phyloP scores from a whole-genome alignment of 2,329 filamentous ascomycete genomes.

The Fusarium pseudograminearum region DNA sequence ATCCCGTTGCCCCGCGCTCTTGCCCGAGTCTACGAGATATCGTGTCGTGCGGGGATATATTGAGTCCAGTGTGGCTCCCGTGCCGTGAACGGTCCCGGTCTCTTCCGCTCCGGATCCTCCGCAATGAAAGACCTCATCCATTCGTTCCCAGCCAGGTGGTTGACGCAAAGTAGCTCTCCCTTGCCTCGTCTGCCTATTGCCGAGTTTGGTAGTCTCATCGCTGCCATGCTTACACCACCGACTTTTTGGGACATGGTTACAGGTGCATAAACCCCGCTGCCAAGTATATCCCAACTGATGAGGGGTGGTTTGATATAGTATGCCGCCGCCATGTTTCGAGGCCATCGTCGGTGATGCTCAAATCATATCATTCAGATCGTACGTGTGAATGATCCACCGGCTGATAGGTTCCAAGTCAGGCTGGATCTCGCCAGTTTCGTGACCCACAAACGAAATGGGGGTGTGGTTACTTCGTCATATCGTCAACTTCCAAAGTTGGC shows the following conservation, averaged over 20 bases:
- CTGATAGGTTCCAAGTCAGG: constrained; percentile 40
- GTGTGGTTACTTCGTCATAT: constrained; percentile 36
- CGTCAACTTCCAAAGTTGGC: constrained; percentile 37
- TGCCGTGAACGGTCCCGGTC: constrained; percentile 45
- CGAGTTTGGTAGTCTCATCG: constrained; percentile 37
- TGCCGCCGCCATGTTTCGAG: constrained; percentile 46
- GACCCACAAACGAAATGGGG: constrained; percentile 32
- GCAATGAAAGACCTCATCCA: constrained; percentile 38
- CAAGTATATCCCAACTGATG: constrained; percentile 37
- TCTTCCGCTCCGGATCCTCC: constrained; percentile 43
- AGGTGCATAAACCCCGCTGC: constrained; percentile 34
- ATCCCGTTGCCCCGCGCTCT: constrained; percentile 46
- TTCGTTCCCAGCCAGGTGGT: constrained; percentile 45
- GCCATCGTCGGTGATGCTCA: constrained; percentile 39
- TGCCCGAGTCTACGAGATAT: constrained; percentile 41
- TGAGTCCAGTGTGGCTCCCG: constrained; percentile 33
- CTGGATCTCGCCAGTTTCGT: constrained; percentile 32
- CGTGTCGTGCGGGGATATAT: constrained; percentile 43
- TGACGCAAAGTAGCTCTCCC: constrained; percentile 42
- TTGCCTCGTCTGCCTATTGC: constrained; percentile 38
- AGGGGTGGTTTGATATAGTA: constrained; percentile 41
- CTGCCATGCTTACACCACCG: constrained; percentile 38
- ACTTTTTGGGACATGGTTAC: constrained; percentile 39
- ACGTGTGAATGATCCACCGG: constrained; percentile 43
- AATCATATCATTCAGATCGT: constrained; percentile 46